A percentile compares a stretch with the other conserved stretches of the same genome.
Conservation (phyloP, 2,329 filamentous ascomycete species). For the Claviceps sp. region DNA sequence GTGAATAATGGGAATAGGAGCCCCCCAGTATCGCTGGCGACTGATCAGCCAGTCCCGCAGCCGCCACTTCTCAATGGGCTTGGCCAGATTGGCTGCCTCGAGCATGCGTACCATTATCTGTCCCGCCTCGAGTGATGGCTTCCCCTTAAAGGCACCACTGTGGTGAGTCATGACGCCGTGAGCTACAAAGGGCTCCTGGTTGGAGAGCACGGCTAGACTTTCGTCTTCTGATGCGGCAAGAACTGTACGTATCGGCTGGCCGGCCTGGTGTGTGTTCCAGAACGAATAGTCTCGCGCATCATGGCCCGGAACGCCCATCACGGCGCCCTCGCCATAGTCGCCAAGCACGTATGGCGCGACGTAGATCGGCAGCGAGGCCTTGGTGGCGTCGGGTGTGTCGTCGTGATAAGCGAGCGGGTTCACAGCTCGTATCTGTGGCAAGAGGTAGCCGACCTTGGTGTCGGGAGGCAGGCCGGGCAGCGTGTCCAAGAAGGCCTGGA, state of each 20-base stretch:
- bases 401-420: conserved; percentile 52
- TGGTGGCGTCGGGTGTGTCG: conserved; percentile 33
- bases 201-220: conserved; percentile 26
- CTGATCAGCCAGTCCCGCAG: conserved; percentile 84
- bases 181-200: conserved; percentile 47
- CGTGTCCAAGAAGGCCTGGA: conserved; percentile 55
- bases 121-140: conserved; percentile 49
- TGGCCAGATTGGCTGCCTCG: conserved; percentile 42
- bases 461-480: conserved; percentile 41
- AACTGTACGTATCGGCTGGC: conserved; percentile 49
- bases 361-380: conserved; percentile 56
- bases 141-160: conserved; percentile 51
- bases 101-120: conserved; percentile 45
- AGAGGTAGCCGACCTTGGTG: conserved; percentile 53
- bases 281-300: conserved; percentile 68
- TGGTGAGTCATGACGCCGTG: conserved; percentile 55
- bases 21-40: conserved; percentile 85
- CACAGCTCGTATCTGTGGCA: conserved; percentile 47
- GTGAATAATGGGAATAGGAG: conserved; percentile 80
- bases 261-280: conserved; percentile 56
- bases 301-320: conserved; percentile 87
- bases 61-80: conserved; percentile 59
- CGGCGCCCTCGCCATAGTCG: conserved; percentile 74
- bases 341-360: conserved; percentile 76
- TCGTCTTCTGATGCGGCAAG: conserved; percentile 39